A percentile compares a stretch with the other conserved stretches of the same genome.
Evolutionary conservation across 2,329 filamentous ascomycete genomes (phyloP).

Genomic region (Colletotrichum costaricense): DNA sequence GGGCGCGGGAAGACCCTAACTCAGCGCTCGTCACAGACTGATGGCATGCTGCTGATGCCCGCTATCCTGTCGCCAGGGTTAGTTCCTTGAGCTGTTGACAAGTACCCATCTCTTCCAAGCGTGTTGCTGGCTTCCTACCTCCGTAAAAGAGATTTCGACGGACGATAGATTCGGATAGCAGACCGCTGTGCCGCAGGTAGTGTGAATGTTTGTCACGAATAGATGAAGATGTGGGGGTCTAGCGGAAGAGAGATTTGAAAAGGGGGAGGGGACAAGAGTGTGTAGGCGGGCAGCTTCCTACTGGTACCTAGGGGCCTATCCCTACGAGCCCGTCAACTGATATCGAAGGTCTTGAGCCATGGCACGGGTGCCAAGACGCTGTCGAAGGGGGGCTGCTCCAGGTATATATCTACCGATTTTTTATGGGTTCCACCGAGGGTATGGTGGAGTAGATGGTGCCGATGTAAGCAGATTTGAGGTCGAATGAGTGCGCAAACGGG

Average conservation of each 20-base stretch:
- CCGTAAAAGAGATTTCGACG: no score
- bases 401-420: not conserved
- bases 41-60: no score
- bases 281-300: not conserved
- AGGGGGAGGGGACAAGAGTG: not conserved
- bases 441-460: not conserved
- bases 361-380: not conserved
- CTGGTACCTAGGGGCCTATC: not conserved
- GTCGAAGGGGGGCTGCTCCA: not conserved
- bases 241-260: not conserved
- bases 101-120: no score
- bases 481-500: not conserved
- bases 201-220: not conserved
- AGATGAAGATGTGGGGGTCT: not conserved
- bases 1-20: no score
- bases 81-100: no score
- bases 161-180: no score
- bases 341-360: not conserved
- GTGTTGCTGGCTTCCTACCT: no score
- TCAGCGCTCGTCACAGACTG: no score
- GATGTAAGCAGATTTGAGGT: constrained; percentile 5
- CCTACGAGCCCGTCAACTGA: not conserved
- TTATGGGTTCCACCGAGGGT: not conserved
- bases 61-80: no score
- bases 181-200: not conserved